Evolutionary conservation across 177 flowering plant species (phyloP).

Genomic region (Vitis hybrid): DNA sequence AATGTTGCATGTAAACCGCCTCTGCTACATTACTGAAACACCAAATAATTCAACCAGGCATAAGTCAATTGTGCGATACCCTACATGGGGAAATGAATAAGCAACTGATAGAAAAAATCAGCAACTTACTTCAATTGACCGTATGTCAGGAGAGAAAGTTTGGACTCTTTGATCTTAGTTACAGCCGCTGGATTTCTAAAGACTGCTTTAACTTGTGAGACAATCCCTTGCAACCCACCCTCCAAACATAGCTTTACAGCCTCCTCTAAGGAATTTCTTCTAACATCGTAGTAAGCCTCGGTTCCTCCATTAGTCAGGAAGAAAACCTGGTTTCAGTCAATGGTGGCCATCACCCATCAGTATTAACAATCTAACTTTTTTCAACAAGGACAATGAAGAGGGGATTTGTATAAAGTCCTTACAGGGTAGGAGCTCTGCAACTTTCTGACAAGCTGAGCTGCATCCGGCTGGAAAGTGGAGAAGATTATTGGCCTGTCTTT

Average conservation of each 20-base stretch:
- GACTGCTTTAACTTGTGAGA: slow-evolving; percentile 74
- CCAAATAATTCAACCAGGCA: too few species aligned
- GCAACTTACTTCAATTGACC: slow-evolving; percentile 80
- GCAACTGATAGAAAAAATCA: neutral
- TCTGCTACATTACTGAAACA: slow-evolving; percentile 79
- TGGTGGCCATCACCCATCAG: too few species aligned
- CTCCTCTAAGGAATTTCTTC: slow-evolving; percentile 87
- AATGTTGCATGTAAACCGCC: slow-evolving; percentile 85
- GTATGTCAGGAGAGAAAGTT: slow-evolving; percentile 77
- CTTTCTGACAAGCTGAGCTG: slow-evolving; percentile 56
- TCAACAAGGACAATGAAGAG: too few species aligned
- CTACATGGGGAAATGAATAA: too few species aligned
- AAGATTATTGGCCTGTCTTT: slow-evolving; percentile 74
- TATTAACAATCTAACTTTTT: too few species aligned
- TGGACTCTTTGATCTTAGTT: slow-evolving; percentile 64
- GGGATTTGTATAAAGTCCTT: slow-evolving; percentile 19
- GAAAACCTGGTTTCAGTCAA: slow-evolving; percentile 52
- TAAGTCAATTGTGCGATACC: too few species aligned
- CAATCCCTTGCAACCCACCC: slow-evolving; percentile 81
- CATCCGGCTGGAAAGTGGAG: slow-evolving; percentile 92
- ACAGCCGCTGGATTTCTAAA: slow-evolving; percentile 83
- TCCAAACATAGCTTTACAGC: slow-evolving; percentile 74
- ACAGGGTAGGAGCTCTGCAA: slow-evolving; percentile 80
- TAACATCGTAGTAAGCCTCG: slow-evolving; percentile 59
- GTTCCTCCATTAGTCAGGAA: slow-evolving; percentile 92